Evolutionary conservation across 2,329 filamentous ascomycete genomes (phyloP), one percentile per base, ranked within the genome.

Genomic region (Ophiostoma himal-ulmi): DNA sequence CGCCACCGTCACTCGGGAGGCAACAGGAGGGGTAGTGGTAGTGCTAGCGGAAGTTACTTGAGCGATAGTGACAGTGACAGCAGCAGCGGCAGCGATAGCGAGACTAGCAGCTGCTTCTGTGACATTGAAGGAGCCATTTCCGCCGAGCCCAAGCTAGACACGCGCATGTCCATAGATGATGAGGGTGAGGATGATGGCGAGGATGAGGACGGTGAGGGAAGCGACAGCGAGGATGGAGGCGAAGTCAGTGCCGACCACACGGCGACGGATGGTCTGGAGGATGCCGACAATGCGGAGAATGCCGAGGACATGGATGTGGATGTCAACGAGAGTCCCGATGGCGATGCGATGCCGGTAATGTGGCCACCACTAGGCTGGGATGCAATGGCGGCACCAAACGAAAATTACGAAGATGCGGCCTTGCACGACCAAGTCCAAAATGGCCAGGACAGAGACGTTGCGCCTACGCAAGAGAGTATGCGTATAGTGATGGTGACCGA

Each of bases 401-500:
- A 34, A 22, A 34, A 22, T 10, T 22, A 60, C 30, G 57, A 7
- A 22, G 62, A 39, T 11, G 20, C 57, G 10, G 62, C 62, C 62
- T 26, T 65, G 36, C 20, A 41, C 20, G 64, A 13, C 30, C 30
- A 6, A 11, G 34, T 39, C 20, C 65, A 14, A 41, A 13, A 65
- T 7, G 34, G 36, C 62, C 6, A 22, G 62, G 36, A 37, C 20
- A 39, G 20, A 37, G 36, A 13, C 20, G 34, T 5, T 7, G 20
- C 30, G 17, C 20, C 64, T n/a, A 3, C 64, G 20, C 36, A 67
- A 26, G 66, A 67, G 6, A 30, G 22, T 13, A 52, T 72, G 48
- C 70, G 71, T 39, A 70, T 72, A 34, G 44, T 66, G 41, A 68
- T 66, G n/a, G 65, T 72, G 1, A 36, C 70, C 10, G 30, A 67